These are phyloP conservation scores for Geotrichum cucujoidarum DNA, from an alignment of 1,139 yeast species.

Conservation along the genomic window DNA sequence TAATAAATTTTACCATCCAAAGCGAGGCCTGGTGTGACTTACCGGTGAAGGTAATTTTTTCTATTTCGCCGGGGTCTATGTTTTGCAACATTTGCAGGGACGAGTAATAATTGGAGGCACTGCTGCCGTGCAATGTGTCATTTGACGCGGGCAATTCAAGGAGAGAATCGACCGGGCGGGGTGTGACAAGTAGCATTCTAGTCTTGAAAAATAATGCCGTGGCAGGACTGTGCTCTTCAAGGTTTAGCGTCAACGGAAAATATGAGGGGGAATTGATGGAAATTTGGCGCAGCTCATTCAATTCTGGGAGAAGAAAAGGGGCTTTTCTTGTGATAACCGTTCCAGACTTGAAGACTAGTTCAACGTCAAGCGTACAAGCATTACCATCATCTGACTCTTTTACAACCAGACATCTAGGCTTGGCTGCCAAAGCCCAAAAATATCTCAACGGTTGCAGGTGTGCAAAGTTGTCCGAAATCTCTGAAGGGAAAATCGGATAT, in stretches of 20 bases:
- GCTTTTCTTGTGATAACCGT: slow-evolving; percentile 37
- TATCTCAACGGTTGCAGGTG: slow-evolving; percentile 84
- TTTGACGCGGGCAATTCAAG: slow-evolving; percentile 40
- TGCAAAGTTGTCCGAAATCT: slow-evolving; percentile 42
- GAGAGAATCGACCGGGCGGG: slow-evolving; percentile 43
- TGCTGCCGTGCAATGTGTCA: slow-evolving; percentile 21
- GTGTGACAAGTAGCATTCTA: slow-evolving; percentile 49
- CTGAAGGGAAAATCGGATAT: slow-evolving; percentile 64
- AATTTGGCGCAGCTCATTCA: slow-evolving; percentile 45
- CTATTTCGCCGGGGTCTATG: slow-evolving; percentile 7
- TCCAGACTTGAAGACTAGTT: slow-evolving; percentile 44
- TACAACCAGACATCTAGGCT: slow-evolving; percentile 70
- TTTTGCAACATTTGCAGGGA: slow-evolving; percentile 7
- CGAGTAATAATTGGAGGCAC: background rate
- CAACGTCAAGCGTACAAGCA: slow-evolving; percentile 44
- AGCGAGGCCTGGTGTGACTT: background rate
- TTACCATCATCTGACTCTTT: slow-evolving; percentile 57
- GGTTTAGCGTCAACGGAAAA: slow-evolving; percentile 45
- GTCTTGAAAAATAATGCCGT: slow-evolving; percentile 38
- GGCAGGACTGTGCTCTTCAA: slow-evolving; percentile 39
- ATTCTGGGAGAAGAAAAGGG: slow-evolving; percentile 68
- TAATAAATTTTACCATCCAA: background rate
- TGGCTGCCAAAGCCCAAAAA: slow-evolving; percentile 86
- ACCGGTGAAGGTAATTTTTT: slow-evolving; percentile 7
- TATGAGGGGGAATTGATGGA: slow-evolving; percentile 44